Conservation (phyloP, 768 basidiomycete genomes). For the Boletus bicolor region DNA sequence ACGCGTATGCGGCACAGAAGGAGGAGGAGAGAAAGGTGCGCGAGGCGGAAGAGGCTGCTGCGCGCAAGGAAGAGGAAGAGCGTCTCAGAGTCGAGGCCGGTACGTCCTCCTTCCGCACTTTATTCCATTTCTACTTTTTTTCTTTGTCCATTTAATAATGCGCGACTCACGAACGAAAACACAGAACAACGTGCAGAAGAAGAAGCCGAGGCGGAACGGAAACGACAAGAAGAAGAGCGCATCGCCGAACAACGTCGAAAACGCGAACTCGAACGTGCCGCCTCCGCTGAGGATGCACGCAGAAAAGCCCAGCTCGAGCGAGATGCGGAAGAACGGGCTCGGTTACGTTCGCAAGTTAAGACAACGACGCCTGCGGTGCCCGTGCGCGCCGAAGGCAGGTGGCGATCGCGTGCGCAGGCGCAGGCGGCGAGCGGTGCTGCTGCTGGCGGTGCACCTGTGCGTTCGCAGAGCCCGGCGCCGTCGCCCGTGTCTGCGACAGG, state of each 20-base stretch:
- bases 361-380: constrained; percentile 24
- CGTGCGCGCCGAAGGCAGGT: constrained; percentile 18
- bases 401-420: constrained; percentile 18
- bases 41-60: constrained; percentile 25
- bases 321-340: constrained; percentile 56
- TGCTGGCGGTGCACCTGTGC: neutral
- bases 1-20: constrained; percentile 56
- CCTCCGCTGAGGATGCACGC: constrained; percentile 52
- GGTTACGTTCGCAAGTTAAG: constrained; percentile 32
- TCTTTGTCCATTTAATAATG: neutral
- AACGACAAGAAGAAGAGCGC: constrained; percentile 63
- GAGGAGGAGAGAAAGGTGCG: constrained; percentile 40
- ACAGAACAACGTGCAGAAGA: constrained; percentile 57
- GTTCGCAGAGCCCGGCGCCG: constrained; percentile 50
- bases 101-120: constrained; percentile 27
- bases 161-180: neutral
- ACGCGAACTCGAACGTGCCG: constrained; percentile 51
- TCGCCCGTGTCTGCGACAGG: constrained; percentile 25
- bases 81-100: constrained; percentile 49
- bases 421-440: constrained; percentile 23
- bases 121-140: neutral
- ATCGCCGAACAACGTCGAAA: constrained; percentile 46
- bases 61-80: constrained; percentile 37
- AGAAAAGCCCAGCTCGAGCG: constrained; percentile 63
- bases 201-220: constrained; percentile 50